Evolutionary conservation across 1,284 basidiomycete genomes (phyloP), one percentile per base, ranked within the genome.

Genomic region (Irpex sp.): DNA sequence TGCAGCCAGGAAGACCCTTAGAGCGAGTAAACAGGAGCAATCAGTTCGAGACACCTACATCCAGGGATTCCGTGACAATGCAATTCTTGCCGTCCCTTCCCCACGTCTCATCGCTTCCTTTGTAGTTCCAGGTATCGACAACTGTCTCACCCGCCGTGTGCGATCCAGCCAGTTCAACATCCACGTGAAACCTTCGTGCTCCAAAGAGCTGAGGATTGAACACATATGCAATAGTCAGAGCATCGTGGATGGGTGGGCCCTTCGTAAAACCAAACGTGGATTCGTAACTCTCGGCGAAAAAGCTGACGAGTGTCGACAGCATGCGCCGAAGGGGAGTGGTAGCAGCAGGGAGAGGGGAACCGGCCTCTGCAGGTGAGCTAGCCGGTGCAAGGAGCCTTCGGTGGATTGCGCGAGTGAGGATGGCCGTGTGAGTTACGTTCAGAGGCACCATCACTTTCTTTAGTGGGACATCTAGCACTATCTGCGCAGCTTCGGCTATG

Each of bases 241-340:
- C 86, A 68, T 95, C 93, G 66, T 95, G 93, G 1, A 94, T 77
- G 1, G 93, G 93, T 5, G 93, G 93, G 0, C 92, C 92, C 47
- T 86, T 76, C 17, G 79, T 74, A 72, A 95, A 95, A 9, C 84
- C 85, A 67, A 92, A 95, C 0, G 84, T 86, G 7, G 84, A 77
- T 67, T 83, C 81, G 74, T 92, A 93, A 3, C 85, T 67, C 3
- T 84, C 83, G 5, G 87, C 84, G 68, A 94, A 94, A 75, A 85
- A 93, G 58, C 72, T 79, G 63, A 94, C 79, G 36, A 93, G 76
- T 0, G 90, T 92, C 1, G 87, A 91, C 4, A 94, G 77, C 58
- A 86, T 90, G 70, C 86, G 82, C 15, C 92, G 83, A 21, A 94
- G 80, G 49, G 81, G 82, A 0, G 86, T 88, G 0, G 75, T 67